A percentile compares a stretch with the other conserved stretches of the same genome.
These are phyloP conservation scores for Apiospora marii DNA, from an alignment of 2,329 filamentous ascomycete species.

Conservation along the genomic window DNA sequence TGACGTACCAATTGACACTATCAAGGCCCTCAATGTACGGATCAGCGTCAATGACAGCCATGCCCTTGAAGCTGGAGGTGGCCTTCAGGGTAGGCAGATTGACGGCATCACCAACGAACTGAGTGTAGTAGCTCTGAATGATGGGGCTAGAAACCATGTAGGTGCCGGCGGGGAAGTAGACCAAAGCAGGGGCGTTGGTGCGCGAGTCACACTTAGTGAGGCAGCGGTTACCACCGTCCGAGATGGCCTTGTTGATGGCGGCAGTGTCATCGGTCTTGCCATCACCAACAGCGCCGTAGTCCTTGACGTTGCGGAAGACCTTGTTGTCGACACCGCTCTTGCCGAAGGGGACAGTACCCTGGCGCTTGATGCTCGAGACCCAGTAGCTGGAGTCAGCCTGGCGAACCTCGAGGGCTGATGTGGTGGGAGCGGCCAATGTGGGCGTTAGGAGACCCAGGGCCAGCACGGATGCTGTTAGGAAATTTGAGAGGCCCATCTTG, in stretches of 20 bases:
- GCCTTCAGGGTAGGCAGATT: conserved; percentile 80
- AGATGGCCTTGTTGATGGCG: conserved; percentile 86
- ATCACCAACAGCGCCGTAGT: conserved; percentile 76
- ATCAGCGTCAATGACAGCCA: conserved; percentile 88
- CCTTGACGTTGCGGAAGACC: conserved; percentile 79
- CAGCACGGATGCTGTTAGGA: conserved; percentile 39
- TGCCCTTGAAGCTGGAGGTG: conserved; percentile 75
- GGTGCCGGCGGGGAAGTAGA: conserved; percentile 91
- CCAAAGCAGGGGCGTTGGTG: conserved; percentile 82
- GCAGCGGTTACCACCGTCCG: conserved; percentile 76
- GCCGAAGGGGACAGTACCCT: conserved; percentile 73
- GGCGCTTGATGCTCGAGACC: conserved; percentile 73
- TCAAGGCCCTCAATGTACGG: conserved; percentile 74
- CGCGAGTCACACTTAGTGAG: conserved; percentile 82
- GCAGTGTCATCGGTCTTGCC: conserved; percentile 80
- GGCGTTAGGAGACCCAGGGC: conserved; percentile 37
- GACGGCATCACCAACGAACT: conserved; percentile 83
- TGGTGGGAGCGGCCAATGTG: conserved; percentile 31
- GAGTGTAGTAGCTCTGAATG: conserved; percentile 90
- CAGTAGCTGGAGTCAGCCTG: conserved; percentile 66
- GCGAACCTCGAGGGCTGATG: conserved; percentile 35
- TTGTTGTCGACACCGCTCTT: conserved; percentile 62
- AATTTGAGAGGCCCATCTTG: conserved; percentile 43
- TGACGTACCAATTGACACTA: conserved; percentile 74
- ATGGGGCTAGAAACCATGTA: conserved; percentile 84